Base-by-base conservation (phyloP, 1,284 basidiomycete species). In the Cutaneotrichosporon spelunceum region DNA sequence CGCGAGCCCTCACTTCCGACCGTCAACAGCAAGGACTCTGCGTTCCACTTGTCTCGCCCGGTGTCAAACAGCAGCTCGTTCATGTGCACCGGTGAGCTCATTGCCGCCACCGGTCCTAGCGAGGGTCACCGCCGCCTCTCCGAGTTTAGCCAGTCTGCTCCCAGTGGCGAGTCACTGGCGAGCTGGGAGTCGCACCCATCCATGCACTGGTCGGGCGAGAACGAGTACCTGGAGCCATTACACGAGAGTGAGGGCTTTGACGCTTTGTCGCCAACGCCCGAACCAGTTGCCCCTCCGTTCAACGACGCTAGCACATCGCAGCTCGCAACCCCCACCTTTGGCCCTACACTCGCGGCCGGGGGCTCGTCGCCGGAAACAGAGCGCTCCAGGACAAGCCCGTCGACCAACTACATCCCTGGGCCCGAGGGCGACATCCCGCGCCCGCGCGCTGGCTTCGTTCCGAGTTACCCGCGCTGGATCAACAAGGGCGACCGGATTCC, bases 141-240 rank as follows among this genome's bases (percentile, higher is more conserved):
- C 14, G 26, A 21, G 10, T 34, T 33, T 21, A 53, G 27, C 13
- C 57, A 50, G 27, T 27, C 48, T 14, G 33, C 44, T 4, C n/a
- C 14, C 4, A 45, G 39, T 24, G 7, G 29, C 10, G 49, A 57
- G 44, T 63, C 61, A 19, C 48, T 63, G 23, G 61, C 64, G 11
- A 78, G 76, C 59, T 79, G 78, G 77, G 76, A 79, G 58, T 72
- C 69, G 24, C 66, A 67, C 29, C 67, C 67, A 23, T 75, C 73
- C 3, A 78, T 79, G 70, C 72, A 73, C 50, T 79, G 78, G 78
- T 77, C 75, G 11, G 74, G 68, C 36, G 77, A 79, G 57, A 69
- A 72, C 36, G 67, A 69, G 24, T 66, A 66, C 59, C 56, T 66
- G 13, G 53, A 57, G 6, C 65, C 65, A 6, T 26, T 66, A 7